Base-by-base conservation (phyloP, 257 asterid genomes). In the Nicotiana attenuata region DNA sequence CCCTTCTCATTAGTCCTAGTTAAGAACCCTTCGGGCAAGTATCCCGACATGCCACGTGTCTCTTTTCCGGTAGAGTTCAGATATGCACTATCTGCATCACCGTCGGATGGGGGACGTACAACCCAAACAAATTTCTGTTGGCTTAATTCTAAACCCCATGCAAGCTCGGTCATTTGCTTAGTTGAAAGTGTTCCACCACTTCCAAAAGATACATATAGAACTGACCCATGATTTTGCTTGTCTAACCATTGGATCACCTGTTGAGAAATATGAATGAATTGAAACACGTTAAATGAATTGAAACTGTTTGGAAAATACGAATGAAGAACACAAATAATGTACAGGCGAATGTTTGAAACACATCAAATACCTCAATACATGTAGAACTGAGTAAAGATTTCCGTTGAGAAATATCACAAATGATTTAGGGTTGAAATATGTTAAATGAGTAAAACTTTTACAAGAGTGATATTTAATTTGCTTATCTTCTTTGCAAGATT, bases 141-240 rank as follows among this genome's bases (percentile, higher is more conserved):
- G 53, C 83, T 63, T 45, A 33, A 13, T 50, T 63, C 77, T 20
- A 80, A 38, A 24, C 82, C 82, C 19, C 73, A 79, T 60, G 82
- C 82, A 2, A 79, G 71, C 75, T 41, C 83, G 5, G 33, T 7
- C 9, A 45, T 64, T 65, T 80, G 83, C 17, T 80, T 19, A 4
- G 64, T 6, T 31, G 76, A 35, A 14, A 80, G 76, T 9, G 61
- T 19, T 20, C 82, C 82, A 60, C 82, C 82, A 33, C 83, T 80
- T 56, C 80, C 84, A 16, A 81, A 81, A 0, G 84, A 81, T 11
- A 69, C 31, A 50, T 0, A 77, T 35, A 77, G 29, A 77, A 55
- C 65, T 35, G 81, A 77, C 20, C 19, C 68, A 0, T 28, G 5
- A 31, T 57, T 57, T 77, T 77, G 81, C 3, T 38, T 77, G n/a